phyloP scores from a whole-genome alignment of 1,139 yeast species.

The Taphrina wiesneri region DNA sequence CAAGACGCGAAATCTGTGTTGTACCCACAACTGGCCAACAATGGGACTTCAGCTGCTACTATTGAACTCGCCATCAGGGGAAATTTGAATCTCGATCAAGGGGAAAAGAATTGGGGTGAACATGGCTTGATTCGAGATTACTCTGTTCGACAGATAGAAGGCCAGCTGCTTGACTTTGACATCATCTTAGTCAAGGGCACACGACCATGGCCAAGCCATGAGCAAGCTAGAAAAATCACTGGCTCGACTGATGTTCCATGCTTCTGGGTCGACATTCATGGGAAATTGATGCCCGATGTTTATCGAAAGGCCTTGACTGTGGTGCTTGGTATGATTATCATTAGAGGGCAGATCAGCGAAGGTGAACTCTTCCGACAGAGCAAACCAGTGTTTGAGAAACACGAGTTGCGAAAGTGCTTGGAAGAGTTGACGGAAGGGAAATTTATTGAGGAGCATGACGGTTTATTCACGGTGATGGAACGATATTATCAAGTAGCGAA shows the following conservation, averaged over 20 bases:
- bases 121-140: conserved; percentile 3
- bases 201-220: background rate
- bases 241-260: background rate
- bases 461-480: background rate
- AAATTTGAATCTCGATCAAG: background rate
- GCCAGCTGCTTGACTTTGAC: conserved; percentile 6
- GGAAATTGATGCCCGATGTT: background rate
- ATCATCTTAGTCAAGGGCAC: background rate
- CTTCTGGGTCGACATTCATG: conserved; percentile 26
- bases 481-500: background rate
- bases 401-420: conserved; percentile 6
- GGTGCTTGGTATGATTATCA: background rate
- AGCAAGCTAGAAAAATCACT: background rate
- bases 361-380: background rate
- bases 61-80: conserved; percentile 8
- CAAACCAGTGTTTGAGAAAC: background rate
- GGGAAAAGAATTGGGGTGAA: background rate
- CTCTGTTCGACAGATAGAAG: conserved; percentile 9
- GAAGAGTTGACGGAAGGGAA: background rate
- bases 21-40: conserved; percentile 10
- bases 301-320: conserved; percentile 7
- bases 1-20: background rate
- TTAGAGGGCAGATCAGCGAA: background rate
- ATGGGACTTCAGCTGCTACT: conserved; percentile 18
- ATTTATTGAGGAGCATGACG: background rate